Evolutionary conservation across 352 stramenopile genomes (phyloP).

Genomic region (Phytopythium montanum): DNA sequence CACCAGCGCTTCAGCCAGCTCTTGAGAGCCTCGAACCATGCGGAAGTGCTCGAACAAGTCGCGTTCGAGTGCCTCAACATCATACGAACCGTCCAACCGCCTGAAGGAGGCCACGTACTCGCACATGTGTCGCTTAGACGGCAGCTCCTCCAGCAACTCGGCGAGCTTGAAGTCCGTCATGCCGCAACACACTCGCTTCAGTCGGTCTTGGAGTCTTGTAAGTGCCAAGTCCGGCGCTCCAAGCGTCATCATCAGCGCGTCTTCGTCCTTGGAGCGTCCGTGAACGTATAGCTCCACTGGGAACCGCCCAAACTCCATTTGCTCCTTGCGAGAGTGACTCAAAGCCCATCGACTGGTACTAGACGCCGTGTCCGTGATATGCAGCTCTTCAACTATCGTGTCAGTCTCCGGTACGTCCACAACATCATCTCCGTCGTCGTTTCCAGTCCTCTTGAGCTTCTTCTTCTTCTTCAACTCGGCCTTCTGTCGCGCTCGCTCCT

Average conservation of each 20-base stretch:
- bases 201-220: conserved; percentile 34
- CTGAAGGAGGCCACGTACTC: conserved; percentile 63
- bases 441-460: conserved; percentile 25
- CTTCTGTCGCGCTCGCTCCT: conserved; percentile 51
- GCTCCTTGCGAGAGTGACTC: conserved; percentile 31
- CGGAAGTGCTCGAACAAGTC: conserved; percentile 81
- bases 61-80: conserved; percentile 38
- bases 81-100: conserved; percentile 45
- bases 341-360: conserved; percentile 21
- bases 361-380: conserved; percentile 46
- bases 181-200: conserved; percentile 59
- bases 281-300: conserved; percentile 53
- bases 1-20: conserved; percentile 54
- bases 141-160: conserved; percentile 88
- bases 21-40: conserved; percentile 51
- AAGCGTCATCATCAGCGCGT: conserved; percentile 39
- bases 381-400: conserved; percentile 34
- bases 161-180: conserved; percentile 86
- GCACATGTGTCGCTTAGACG: conserved; percentile 90
- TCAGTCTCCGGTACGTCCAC: conserved; percentile 35
- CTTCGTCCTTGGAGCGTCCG: conserved; percentile 64
- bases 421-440: conserved; percentile 10
- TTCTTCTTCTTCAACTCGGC: conserved; percentile 32
- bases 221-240: conserved; percentile 53
- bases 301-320: conserved; percentile 71